Percentiles rank a stretch among this genome's conserved stretches.
Evolutionary conservation across 2,329 filamentous ascomycete species (phyloP).

Genomic region (Trichoderma arundinaceum): DNA sequence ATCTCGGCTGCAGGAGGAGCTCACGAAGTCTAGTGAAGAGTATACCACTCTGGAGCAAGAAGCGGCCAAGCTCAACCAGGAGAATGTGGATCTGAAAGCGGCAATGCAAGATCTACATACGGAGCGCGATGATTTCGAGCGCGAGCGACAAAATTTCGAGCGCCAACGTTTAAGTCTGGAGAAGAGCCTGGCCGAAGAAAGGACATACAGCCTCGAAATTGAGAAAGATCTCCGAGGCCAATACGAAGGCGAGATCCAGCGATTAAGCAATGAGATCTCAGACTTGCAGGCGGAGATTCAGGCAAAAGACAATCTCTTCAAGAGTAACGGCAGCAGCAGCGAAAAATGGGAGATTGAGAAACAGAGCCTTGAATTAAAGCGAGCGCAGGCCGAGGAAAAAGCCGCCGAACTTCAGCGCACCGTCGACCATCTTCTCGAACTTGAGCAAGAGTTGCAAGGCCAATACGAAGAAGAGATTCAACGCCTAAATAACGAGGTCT

Average conservation of each 20-base stretch:
- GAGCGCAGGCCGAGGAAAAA: conserved; percentile 65
- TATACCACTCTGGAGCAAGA: conserved; percentile 60
- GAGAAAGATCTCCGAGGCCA: conserved; percentile 63
- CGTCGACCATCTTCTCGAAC: conserved; percentile 59
- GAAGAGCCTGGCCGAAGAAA: conserved; percentile 57
- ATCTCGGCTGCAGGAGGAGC: conserved; percentile 68
- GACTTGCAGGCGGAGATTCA: conserved; percentile 68
- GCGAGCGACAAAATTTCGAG: neutral
- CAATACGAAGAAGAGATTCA: too few species aligned
- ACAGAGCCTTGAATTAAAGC: neutral
- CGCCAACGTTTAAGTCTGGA: conserved; percentile 49
- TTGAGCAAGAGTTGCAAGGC: neutral
- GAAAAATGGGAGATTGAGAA: conserved; percentile 72
- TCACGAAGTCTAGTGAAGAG: conserved; percentile 59
- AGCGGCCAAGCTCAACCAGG: conserved; percentile 52
- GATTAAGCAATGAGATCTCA: conserved; percentile 64
- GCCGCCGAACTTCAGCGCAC: conserved; percentile 71
- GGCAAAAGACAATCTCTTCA: conserved; percentile 68
- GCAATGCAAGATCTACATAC: conserved; percentile 51
- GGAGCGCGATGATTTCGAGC: conserved; percentile 27
- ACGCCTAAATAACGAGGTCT: too few species aligned
- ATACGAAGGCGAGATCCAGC: conserved; percentile 54
- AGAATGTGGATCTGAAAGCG: conserved; percentile 53
- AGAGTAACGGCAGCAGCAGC: conserved; percentile 64
- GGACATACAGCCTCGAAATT: conserved; percentile 62